Conservation (phyloP, 768 basidiomycete genomes). For the Lyophyllum atratum region DNA sequence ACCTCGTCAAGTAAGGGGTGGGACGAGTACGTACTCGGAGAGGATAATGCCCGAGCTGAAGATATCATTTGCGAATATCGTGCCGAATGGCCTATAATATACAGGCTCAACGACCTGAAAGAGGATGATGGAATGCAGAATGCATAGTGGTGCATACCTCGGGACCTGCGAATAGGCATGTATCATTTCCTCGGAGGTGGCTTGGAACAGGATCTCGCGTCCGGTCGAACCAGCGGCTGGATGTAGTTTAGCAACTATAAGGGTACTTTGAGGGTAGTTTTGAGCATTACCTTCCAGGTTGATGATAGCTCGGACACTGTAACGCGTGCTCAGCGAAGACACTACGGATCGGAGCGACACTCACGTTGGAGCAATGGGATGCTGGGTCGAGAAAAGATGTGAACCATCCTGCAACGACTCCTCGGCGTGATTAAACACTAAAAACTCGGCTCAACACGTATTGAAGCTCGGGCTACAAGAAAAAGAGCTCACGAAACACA, state of each 20-base stretch:
- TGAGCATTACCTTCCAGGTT: constrained; percentile 83
- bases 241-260: constrained; percentile 4
- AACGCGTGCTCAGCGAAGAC: not conserved
- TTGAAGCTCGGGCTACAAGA: not conserved
- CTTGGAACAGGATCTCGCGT: constrained; percentile 92
- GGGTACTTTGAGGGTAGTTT: not conserved
- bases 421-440: constrained; percentile 95
- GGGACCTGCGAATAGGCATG: constrained; percentile 86
- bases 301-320: constrained; percentile 79
- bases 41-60: constrained; percentile 90
- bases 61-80: constrained; percentile 87
- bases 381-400: constrained; percentile 91
- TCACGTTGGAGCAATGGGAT: constrained; percentile 70
- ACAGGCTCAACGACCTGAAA: not conserved
- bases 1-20: not conserved
- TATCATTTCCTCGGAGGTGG: constrained; percentile 94
- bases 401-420: constrained; percentile 95
- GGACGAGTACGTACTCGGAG: constrained; percentile 66
- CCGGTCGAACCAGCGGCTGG: constrained; percentile 86
- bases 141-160: constrained; percentile 40
- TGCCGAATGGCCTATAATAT: constrained; percentile 72
- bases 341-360: constrained; percentile 24
- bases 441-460: not conserved
- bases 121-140: not conserved
- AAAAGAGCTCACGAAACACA: constrained; percentile 69